phyloP scores from a whole-genome alignment of 1,284 basidiomycete species.

The Xerocomus minutiporus region DNA sequence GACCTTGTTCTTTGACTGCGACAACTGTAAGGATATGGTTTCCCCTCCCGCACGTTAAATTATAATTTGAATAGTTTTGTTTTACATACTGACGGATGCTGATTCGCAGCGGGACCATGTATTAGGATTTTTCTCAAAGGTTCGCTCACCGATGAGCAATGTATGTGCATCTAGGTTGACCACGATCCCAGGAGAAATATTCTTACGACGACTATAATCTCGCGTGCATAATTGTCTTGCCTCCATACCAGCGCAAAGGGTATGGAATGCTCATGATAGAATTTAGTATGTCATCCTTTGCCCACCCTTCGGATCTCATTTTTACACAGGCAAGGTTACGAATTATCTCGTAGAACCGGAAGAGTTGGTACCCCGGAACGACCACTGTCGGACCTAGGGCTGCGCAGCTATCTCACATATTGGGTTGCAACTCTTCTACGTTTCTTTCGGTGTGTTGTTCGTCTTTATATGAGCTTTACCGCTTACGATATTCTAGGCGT shows the following conservation, averaged over 20 bases:
- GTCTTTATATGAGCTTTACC: background rate
- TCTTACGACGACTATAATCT: conserved; percentile 98
- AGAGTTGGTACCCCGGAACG: conserved; percentile 91
- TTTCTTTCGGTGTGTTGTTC: conserved; percentile 63
- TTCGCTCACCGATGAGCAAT: conserved; percentile 23
- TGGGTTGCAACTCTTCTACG: conserved; percentile 86
- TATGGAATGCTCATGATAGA: conserved; percentile 97
- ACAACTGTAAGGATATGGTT: conserved; percentile 57
- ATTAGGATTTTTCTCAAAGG: conserved; percentile 95
- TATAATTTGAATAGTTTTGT: conserved; percentile 60
- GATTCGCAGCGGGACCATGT: conserved; percentile 69
- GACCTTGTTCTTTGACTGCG: conserved; percentile 92
- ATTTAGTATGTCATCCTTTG: conserved; percentile 65
- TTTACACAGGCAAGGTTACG: conserved; percentile 59
- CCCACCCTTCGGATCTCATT: background rate
- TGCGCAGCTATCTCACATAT: conserved; percentile 87
- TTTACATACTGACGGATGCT: conserved; percentile 91
- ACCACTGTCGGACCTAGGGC: conserved; percentile 88
- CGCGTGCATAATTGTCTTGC: conserved; percentile 94
- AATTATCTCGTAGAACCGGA: conserved; percentile 74
- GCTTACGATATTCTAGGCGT: conserved; percentile 37
- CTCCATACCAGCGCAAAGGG: conserved; percentile 86
- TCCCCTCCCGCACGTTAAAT: background rate
- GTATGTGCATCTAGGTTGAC: conserved; percentile 4
- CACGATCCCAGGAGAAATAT: conserved; percentile 71